Evolutionary conservation across 2,329 filamentous ascomycete species (phyloP), one percentile per base, ranked within the genome.

Genomic region (Pyrenophora seminiperda): DNA sequence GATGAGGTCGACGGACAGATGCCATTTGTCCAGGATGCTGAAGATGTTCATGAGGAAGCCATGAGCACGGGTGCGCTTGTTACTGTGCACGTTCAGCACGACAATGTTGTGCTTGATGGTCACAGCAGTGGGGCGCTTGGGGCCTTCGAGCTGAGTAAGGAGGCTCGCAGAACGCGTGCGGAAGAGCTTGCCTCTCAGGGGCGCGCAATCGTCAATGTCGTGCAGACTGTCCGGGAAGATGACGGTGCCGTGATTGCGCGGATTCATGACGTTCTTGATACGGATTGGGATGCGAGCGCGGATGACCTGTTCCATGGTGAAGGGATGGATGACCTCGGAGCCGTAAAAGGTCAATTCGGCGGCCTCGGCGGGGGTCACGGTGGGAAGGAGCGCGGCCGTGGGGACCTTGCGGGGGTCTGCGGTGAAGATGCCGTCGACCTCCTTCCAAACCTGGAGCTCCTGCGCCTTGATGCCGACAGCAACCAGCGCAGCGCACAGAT

Each of bases 391-490:
- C 38, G 88, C 83, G n/a, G 94, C 95, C 1, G 93, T 97, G 3
- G 93, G 92, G 31, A 95, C 90, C 74, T 94, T 95, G 62, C 88
- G 84, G 3, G 90, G 90, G 67, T 97, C 93, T 4, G 86, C 86
- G 1, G 86, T 89, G 75, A 96, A 94, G 69, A 97, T 95, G 51
- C 91, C 92, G 73, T 99, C 94, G 5, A 99, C 94, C 72, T 99
- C 94, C 77, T 99, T 99, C 94, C 94, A 97, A 57, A 99, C 89
- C 74, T 99, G 94, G 43, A 99, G 81, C 73, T 99, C 94, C 45
- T 87, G 79, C 1, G 94, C 94, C 63, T 84, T 80, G n/a, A 95
- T 78, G 3, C 91, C 93, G 7, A 99, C 93, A 1, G 94, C 91
- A 42, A 92, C 87, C 13, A 99, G 80, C 5, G 94, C 92, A 10